phyloP scores from a whole-genome alignment of 805 yeast species.

The Candida insectorum region DNA sequence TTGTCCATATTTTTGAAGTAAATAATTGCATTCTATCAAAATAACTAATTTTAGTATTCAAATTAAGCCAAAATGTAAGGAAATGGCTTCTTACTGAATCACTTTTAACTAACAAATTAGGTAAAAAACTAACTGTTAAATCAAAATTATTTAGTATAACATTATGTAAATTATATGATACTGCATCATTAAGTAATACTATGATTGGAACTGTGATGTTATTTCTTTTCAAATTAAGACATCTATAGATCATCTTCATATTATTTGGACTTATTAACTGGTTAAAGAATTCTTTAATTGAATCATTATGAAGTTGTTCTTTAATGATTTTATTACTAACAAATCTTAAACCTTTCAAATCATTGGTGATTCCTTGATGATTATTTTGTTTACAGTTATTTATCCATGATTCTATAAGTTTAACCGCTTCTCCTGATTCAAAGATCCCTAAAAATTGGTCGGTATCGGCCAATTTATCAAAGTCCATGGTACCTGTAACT shows the following conservation, averaged over 20 bases:
- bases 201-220: conserved; percentile 60
- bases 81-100: conserved; percentile 62
- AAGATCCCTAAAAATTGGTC: conserved; percentile 1
- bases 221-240: conserved; percentile 56
- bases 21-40: conserved; percentile 64
- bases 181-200: conserved; percentile 46
- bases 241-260: conserved; percentile 63
- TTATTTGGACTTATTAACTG: conserved; percentile 50
- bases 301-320: conserved; percentile 4
- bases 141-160: conserved; percentile 64
- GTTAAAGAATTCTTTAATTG: conserved; percentile 26
- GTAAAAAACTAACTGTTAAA: conserved; percentile 55
- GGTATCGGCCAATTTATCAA: no score
- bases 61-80: conserved; percentile 56
- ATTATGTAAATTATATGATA: conserved; percentile 4
- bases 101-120: conserved; percentile 51
- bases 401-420: conserved; percentile 4
- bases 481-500: no score
- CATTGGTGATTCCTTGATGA: conserved; percentile 1
- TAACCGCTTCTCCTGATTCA: conserved; percentile 2
- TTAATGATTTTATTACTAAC: conserved; percentile 3
- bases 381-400: conserved; percentile 5
- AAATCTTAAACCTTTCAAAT: conserved; percentile 1
- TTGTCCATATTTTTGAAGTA: conserved; percentile 50
- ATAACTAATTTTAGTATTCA: conserved; percentile 49